A percentile compares a stretch with the other conserved stretches of the same genome.
Conservation (phyloP, 495 filamentous ascomycete genomes). For the Neurospora sp. region DNA sequence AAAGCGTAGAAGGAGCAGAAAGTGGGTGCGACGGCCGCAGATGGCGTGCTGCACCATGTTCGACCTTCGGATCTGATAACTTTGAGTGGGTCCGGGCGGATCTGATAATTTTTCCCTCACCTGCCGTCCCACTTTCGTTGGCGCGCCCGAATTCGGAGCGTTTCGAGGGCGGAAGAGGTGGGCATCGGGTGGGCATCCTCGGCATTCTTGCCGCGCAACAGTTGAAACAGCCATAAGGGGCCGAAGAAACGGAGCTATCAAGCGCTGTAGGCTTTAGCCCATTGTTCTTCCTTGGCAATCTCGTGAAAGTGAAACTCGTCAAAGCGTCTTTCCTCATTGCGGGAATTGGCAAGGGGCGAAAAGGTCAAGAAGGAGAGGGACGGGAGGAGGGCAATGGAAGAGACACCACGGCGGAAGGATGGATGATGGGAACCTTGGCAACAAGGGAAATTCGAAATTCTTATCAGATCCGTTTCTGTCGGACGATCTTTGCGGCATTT, state of each 20-base stretch:
- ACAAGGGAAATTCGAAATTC: conserved; percentile 23
- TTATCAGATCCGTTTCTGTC: conserved; percentile 29
- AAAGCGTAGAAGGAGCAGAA: neutral
- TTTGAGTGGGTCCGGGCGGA: conserved; percentile 21
- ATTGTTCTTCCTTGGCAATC: neutral
- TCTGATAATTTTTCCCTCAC: conserved; percentile 27
- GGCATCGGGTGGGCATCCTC: neutral
- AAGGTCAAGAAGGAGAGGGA: neutral
- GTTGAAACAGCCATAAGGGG: neutral
- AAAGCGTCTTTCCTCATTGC: neutral
- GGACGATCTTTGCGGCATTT: conserved; percentile 18
- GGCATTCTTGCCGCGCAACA: neutral
- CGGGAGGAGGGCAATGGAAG: neutral
- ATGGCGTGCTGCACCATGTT: conserved; percentile 13
- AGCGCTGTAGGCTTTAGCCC: neutral
- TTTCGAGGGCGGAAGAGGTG: neutral
- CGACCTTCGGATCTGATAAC: conserved; percentile 39
- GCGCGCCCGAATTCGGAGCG: conserved; percentile 21
- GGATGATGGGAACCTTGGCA: conserved; percentile 11
- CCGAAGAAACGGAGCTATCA: neutral
- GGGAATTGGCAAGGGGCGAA: neutral
- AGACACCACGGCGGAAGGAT: neutral
- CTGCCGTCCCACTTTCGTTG: conserved; percentile 6
- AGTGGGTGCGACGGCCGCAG: conserved; percentile 3
- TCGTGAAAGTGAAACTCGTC: neutral